These are phyloP conservation scores for Candida peoriensis DNA, from an alignment of 805 yeast genomes.

Conservation along the genomic window DNA sequence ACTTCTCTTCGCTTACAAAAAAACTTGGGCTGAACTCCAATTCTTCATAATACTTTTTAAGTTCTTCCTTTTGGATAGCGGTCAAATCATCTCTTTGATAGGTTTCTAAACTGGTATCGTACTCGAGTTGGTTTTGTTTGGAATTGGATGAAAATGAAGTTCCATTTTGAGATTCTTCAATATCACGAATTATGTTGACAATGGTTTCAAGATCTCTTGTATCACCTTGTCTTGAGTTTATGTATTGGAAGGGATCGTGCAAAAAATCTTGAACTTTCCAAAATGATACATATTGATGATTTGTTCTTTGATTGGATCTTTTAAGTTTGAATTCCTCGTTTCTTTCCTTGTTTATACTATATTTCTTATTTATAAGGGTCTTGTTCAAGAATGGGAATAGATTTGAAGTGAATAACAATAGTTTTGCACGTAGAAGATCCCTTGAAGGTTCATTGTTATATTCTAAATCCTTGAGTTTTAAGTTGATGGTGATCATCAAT, in stretches of 20 bases:
- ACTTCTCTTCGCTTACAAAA: conserved; percentile 10
- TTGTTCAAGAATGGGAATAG: conserved; percentile 12
- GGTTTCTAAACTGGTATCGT: conserved; percentile 4
- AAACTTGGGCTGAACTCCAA: conserved; percentile 16
- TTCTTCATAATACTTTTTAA: conserved; percentile 9
- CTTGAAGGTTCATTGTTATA: conserved; percentile 15
- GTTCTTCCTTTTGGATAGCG: conserved; percentile 7
- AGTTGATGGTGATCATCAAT: conserved; percentile 13
- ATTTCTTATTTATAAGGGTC: conserved; percentile 12
- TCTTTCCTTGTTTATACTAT: conserved; percentile 12
- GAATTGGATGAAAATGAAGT: too few relatives aligned
- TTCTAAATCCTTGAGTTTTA: conserved; percentile 7
- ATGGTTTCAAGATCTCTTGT: conserved; percentile 1
- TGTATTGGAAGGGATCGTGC: conserved; percentile 13
- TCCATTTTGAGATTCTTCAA: too few relatives aligned
- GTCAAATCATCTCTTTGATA: conserved; percentile 8
- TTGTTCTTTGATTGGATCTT: neutral
- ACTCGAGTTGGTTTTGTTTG: too few relatives aligned
- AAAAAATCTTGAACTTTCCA: conserved; percentile 18
- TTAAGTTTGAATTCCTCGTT: conserved; percentile 4
- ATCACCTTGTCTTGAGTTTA: neutral
- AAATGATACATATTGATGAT: conserved; percentile 6
- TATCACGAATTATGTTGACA: neutral
- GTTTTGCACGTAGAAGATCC: conserved; percentile 14
- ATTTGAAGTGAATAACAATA: conserved; percentile 12